A percentile compares a stretch with the other conserved stretches of the same genome.
These are phyloP conservation scores for Candida glucosophila DNA, from an alignment of 1,139 yeast species.

Conservation along the genomic window DNA sequence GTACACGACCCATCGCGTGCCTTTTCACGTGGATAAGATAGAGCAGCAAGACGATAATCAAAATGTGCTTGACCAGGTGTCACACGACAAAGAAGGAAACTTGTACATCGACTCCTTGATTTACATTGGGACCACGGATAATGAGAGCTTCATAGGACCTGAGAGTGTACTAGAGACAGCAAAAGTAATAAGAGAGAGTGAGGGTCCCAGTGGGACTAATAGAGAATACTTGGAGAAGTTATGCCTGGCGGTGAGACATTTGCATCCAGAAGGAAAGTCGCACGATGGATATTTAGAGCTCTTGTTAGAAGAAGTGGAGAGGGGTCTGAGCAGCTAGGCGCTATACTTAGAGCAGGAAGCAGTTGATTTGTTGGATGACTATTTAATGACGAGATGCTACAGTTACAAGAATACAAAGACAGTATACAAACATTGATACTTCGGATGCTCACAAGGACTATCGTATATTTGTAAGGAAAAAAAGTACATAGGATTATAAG, in stretches of 20 bases:
- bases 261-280: constrained; percentile 28
- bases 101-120: constrained; percentile 51
- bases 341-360: no score
- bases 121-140: constrained; percentile 77
- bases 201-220: constrained; percentile 81
- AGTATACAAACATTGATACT: no score
- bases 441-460: no score
- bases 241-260: constrained; percentile 40
- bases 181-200: constrained; percentile 39
- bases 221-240: constrained; percentile 57
- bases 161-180: constrained; percentile 57
- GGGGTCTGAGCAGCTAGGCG: no score
- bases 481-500: no score
- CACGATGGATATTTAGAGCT: constrained; percentile 38
- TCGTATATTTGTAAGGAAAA: no score
- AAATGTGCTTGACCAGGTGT: no score
- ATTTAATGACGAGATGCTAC: no score
- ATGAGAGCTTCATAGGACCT: constrained; percentile 80
- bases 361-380: no score
- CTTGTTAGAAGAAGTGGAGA: not conserved
- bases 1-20: constrained; percentile 62
- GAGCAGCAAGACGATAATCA: no score
- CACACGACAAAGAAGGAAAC: constrained; percentile 22
- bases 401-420: no score
- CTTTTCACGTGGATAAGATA: constrained; percentile 56